Base-by-base conservation (phyloP, 352 stramenopile genomes). In the Pelagophyceae sp. region DNA sequence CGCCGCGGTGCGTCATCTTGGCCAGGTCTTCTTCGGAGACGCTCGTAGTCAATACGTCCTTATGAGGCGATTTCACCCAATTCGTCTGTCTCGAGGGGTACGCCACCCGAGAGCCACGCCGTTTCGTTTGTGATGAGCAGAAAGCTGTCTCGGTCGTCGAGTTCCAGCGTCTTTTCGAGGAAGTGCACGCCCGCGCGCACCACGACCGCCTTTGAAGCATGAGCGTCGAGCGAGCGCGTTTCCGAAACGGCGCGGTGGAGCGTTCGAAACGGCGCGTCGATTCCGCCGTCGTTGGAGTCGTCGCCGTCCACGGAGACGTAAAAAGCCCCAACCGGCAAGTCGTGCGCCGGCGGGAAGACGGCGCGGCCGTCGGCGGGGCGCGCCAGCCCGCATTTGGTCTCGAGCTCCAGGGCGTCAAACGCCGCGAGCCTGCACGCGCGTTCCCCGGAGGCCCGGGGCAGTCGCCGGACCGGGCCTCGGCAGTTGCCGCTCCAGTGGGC, bases 391-490 rank as follows among this genome's bases (percentile, higher is more conserved):
- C 54, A 63, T 27, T 15, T n/a, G 11, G 54, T 27, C 54, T 63
- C 54, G 54, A 63, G 54, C 54, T 63, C 54, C 15, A 63, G 54
- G 54, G 54, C 54, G 54, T 63, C 54, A 27, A 63, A 63, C 15
- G 54, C 54, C 15, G 20, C 54, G 11, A 63, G n/a, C n/a, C n/a
- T n/a, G n/a, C n/a, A n/a, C n/a, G n/a, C n/a, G n/a, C n/a, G n/a
- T n/a, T n/a, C n/a, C n/a, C n/a, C n/a, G n/a, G n/a, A n/a, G n/a
- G n/a, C n/a, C n/a, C n/a, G n/a, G n/a, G n/a, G n/a, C n/a, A n/a
- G n/a, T n/a, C n/a, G n/a, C n/a, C n/a, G n/a, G n/a, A n/a, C n/a
- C n/a, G n/a, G n/a, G n/a, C n/a, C n/a, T n/a, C n/a, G n/a, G n/a
- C n/a, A n/a, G n/a, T n/a, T n/a, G n/a, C n/a, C n/a, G n/a, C n/a